Base-by-base conservation (phyloP, 1,284 basidiomycete species). In the Moniliella sp. region DNA sequence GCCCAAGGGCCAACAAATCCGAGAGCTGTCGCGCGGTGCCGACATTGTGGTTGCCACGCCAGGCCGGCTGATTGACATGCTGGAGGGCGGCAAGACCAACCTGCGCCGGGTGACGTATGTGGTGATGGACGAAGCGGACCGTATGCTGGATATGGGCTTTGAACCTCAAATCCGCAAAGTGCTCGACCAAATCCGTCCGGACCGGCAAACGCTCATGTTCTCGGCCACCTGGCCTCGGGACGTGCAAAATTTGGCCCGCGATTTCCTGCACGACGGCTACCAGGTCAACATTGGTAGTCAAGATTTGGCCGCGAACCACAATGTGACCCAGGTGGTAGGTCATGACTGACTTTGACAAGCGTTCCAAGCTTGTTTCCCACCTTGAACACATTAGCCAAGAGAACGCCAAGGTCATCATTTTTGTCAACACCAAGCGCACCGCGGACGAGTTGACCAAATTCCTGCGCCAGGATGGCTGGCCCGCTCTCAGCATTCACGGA, bases 101-200 rank as follows among this genome's bases (percentile, higher is more conserved):
- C 71, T 97, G 35, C 78, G 76, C 42, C 77, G 88, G 31, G 72
- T 97, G 36, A 97, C 88, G 26, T 97, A 97, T 65, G 71, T 97
- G 31, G 88, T 97, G 57, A 83, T 97, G 77, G 88, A 97, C 64
- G 91, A 97, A 65, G 88, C 88, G 35, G 88, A 94, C 67, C 79
- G 83, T 50, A 88, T 88, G 82, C 71, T 88, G 45, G 82, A 88
- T 67, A 88, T 88, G 83, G 84, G 88, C 72, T 97, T 97, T 67
- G 88, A 97, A 67, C 88, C 88, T 37, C 88, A 97, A 63, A 97
- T 97, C 60, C 73, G 86, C 62, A 97, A 97, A 68, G 93, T 94
- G 52, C 77, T 97, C 47, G 70, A 76, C 48, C 88, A 97, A 66
- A 91, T 93, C 56, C 75, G 86, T 27, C 86, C 84, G 70, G 86